phyloP scores from a whole-genome alignment of 768 basidiomycete genomes.

The Pleurotus pulmonarius region DNA sequence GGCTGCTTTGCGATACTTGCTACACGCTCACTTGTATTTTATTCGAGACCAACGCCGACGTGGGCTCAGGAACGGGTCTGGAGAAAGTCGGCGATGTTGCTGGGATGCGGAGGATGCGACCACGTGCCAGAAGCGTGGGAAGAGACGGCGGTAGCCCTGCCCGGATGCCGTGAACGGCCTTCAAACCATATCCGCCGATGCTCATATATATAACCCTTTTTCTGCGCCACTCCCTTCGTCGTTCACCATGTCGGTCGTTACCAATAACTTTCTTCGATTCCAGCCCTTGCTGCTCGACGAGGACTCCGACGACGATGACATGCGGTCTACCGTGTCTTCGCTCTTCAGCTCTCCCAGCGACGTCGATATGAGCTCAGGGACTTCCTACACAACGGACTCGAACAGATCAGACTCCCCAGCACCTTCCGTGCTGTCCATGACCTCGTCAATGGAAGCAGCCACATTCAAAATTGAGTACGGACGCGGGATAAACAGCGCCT shows the following conservation, averaged over 20 bases:
- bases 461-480: slow-evolving; percentile 67
- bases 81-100: no score
- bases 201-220: not conserved
- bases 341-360: slow-evolving; percentile 34
- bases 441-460: slow-evolving; percentile 55
- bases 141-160: not conserved
- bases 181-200: slow-evolving; percentile 18
- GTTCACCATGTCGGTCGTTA: not conserved
- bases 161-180: not conserved
- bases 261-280: not conserved
- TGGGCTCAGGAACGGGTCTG: no score
- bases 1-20: no score
- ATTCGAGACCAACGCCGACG: no score
- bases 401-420: slow-evolving; percentile 64
- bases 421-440: slow-evolving; percentile 68
- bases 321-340: slow-evolving; percentile 39
- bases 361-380: slow-evolving; percentile 41
- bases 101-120: no score
- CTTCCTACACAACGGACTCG: slow-evolving; percentile 50
- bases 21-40: no score
- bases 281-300: slow-evolving; percentile 21
- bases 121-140: slow-evolving; percentile 4
- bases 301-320: slow-evolving; percentile 44
- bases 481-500: slow-evolving; percentile 69
- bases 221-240: not conserved